Evolutionary conservation across 73 alveolate species (phyloP).

Genomic region (Symbiodinium pilosum): DNA sequence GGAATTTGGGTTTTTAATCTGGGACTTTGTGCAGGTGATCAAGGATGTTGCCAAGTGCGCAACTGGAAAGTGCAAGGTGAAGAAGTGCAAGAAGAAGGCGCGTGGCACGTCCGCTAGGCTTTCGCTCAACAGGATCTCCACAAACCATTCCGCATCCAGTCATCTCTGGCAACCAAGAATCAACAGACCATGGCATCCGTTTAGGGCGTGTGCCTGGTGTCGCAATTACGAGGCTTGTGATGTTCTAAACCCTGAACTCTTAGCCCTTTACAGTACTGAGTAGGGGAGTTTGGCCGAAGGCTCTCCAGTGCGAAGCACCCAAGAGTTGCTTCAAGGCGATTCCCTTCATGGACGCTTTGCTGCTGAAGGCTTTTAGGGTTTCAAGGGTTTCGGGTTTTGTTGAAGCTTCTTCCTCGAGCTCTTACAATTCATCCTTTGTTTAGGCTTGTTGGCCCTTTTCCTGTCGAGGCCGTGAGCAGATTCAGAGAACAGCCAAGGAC

Average conservation of each 20-base stretch:
- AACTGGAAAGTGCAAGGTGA: not conserved
- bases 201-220: not conserved
- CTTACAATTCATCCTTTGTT: not conserved
- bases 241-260: not conserved
- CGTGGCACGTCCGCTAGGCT: not conserved
- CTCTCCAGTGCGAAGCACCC: constrained; percentile 8
- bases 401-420: not conserved
- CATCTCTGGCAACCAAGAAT: constrained; percentile 4
- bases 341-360: constrained; percentile 1
- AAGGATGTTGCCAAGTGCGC: constrained; percentile 5
- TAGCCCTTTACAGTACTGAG: not conserved
- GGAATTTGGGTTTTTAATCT: not conserved
- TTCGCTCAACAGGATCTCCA: not conserved
- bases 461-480: not conserved
- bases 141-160: not conserved
- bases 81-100: constrained; percentile 1
- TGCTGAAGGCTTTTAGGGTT: not conserved
- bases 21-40: not conserved
- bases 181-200: not conserved
- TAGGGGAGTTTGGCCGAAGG: constrained; percentile 8
- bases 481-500: not conserved
- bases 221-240: not conserved
- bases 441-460: not conserved
- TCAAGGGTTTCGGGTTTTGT: not conserved
- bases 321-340: constrained; percentile 8